A percentile compares a stretch with the other conserved stretches of the same genome.
These are phyloP conservation scores for Microcos paniculata DNA, from an alignment of 345 rosid genomes.

Conservation along the genomic window DNA sequence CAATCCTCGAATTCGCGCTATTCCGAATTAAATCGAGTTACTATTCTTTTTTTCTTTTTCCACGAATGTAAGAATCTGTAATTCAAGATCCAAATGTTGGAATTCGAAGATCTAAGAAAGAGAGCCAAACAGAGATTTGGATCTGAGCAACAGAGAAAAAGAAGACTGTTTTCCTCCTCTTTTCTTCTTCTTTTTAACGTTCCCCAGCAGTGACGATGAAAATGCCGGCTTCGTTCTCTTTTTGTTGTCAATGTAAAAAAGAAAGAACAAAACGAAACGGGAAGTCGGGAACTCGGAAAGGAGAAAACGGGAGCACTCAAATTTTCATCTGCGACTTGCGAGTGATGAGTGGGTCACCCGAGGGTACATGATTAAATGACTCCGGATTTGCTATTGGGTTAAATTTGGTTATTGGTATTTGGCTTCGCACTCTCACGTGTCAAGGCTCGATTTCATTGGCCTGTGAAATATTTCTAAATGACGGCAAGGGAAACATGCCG, in stretches of 20 bases:
- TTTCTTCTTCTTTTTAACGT: background rate
- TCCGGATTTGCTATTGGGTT: background rate
- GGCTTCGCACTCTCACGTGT: background rate
- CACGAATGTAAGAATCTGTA: conserved; percentile 1
- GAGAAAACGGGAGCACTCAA: background rate
- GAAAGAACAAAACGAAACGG: background rate
- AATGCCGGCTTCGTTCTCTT: conserved; percentile 27
- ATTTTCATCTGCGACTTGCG: background rate
- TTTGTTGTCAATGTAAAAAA: background rate
- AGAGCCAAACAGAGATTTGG: conserved; percentile 41
- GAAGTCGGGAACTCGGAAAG: background rate
- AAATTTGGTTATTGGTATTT: background rate
- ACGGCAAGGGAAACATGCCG: background rate
- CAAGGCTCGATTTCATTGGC: background rate
- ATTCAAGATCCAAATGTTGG: conserved; percentile 34
- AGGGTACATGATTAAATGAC: background rate
- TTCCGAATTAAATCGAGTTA: conserved; percentile 19
- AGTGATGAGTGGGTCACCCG: background rate
- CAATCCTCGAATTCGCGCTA: background rate
- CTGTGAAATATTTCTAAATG: background rate
- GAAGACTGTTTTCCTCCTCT: background rate
- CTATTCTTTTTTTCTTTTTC: background rate
- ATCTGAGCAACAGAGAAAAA: conserved; percentile 33
- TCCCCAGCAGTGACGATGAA: conserved; percentile 21
- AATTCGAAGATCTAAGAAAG: conserved; percentile 32